Conservation (phyloP, 2,329 filamentous ascomycete species). For the Ilyonectria sp. region DNA sequence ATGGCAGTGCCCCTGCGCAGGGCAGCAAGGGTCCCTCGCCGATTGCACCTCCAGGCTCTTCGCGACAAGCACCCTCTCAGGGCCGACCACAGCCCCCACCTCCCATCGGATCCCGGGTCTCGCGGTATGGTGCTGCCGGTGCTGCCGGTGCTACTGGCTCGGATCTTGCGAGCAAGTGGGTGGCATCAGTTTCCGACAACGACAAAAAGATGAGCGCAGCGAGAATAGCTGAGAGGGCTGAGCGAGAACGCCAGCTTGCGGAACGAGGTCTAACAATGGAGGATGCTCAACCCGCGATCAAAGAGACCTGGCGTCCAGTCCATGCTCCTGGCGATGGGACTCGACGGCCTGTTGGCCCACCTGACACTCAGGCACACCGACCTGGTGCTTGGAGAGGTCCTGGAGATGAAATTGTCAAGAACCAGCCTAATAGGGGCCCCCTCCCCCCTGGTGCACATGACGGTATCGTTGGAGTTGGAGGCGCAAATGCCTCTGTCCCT, state of each 20-base stretch:
- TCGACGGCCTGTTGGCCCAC: slow-evolving; percentile 45
- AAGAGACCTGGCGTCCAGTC: slow-evolving; percentile 68
- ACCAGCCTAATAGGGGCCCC: neutral
- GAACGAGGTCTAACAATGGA: slow-evolving; percentile 61
- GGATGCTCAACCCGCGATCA: slow-evolving; percentile 64
- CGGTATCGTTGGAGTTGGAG: slow-evolving; percentile 6
- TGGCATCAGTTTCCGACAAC: slow-evolving; percentile 59
- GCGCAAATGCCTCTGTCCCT: slow-evolving; percentile 18
- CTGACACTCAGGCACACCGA: slow-evolving; percentile 49
- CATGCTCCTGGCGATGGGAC: slow-evolving; percentile 56
- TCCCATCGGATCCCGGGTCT: slow-evolving; percentile 52
- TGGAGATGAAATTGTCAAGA: slow-evolving; percentile 44
- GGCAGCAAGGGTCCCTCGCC: slow-evolving; percentile 61
- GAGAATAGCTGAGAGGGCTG: slow-evolving; percentile 56
- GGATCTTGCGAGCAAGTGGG: slow-evolving; percentile 60
- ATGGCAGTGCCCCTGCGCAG: slow-evolving; percentile 55
- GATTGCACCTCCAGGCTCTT: slow-evolving; percentile 56
- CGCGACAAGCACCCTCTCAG: slow-evolving; percentile 46
- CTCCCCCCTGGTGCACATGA: slow-evolving; percentile 8
- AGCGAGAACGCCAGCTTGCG: slow-evolving; percentile 60
- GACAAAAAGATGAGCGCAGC: slow-evolving; percentile 62
- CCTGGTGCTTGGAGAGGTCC: slow-evolving; percentile 50
- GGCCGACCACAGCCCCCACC: slow-evolving; percentile 49
- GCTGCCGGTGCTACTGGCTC: slow-evolving; percentile 39
- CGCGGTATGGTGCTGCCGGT: slow-evolving; percentile 46